Evolutionary conservation across 176 grass and related monocot species (phyloP).

Genomic region (Oryza coarctata): DNA sequence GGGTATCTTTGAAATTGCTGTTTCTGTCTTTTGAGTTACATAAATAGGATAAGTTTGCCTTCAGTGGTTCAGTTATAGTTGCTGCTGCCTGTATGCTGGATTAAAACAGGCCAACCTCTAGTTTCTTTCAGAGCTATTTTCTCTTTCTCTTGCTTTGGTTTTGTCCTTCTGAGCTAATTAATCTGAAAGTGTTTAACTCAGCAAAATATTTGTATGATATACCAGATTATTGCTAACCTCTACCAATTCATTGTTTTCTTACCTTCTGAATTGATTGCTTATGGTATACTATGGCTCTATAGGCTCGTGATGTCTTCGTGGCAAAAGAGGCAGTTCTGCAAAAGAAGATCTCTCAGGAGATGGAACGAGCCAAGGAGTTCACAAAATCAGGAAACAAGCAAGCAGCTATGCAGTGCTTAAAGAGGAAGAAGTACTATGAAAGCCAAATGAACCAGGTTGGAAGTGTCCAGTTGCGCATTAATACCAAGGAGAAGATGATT

Average conservation of each 20-base stretch:
- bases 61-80: background rate
- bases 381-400: constrained; percentile 71
- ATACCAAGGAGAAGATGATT: constrained; percentile 60
- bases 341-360: constrained; percentile 83
- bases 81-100: background rate
- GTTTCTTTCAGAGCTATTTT: background rate
- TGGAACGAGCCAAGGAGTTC: constrained; percentile 77
- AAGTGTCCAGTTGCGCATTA: constrained; percentile 65
- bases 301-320: constrained; percentile 72
- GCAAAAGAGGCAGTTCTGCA: constrained; percentile 70
- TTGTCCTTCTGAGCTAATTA: background rate
- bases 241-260: background rate
- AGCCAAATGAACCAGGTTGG: constrained; percentile 75
- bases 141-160: background rate
- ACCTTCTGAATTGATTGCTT: background rate
- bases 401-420: constrained; percentile 81
- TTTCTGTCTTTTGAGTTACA: background rate
- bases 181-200: background rate
- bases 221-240: background rate
- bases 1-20: constrained; percentile 3
- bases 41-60: background rate
- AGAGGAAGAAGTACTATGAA: constrained; percentile 92
- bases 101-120: background rate
- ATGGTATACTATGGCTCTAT: constrained; percentile 10
- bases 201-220: background rate